phyloP scores from a whole-genome alignment of 768 basidiomycete genomes.

The Gelatoporia subvermispora region DNA sequence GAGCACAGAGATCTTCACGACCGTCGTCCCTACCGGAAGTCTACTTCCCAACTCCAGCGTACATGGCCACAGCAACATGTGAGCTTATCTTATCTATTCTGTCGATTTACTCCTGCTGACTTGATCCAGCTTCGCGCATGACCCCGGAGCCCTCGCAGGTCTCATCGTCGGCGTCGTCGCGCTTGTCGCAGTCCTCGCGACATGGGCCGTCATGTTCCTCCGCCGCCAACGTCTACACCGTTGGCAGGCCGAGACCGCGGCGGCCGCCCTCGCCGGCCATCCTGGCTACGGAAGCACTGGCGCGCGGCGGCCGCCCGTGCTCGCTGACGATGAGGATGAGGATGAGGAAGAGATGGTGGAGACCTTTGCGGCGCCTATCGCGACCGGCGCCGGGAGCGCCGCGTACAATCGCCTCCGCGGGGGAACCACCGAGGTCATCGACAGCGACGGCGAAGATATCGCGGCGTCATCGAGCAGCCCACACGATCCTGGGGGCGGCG shows the following conservation, averaged over 20 bases:
- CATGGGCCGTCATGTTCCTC: constrained; percentile 14
- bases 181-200: constrained; percentile 13
- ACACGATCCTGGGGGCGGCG: constrained; percentile 6
- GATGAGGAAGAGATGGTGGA: constrained; percentile 1
- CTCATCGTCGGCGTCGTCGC: constrained; percentile 17
- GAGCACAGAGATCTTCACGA: constrained; percentile 1
- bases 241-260: constrained; percentile 14
- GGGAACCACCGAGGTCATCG: constrained; percentile 6
- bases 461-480: constrained; percentile 6
- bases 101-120: neutral
- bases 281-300: neutral
- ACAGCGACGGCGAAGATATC: neutral
- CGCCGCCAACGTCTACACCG: constrained; percentile 16
- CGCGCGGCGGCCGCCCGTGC: constrained; percentile 2
- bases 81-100: neutral
- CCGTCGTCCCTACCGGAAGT: constrained; percentile 17
- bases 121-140: constrained; percentile 14
- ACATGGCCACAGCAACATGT: constrained; percentile 10
- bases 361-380: constrained; percentile 5
- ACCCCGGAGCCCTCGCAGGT: constrained; percentile 20
- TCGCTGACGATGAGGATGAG: constrained; percentile 13
- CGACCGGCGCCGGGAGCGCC: neutral
- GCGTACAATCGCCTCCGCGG: constrained; percentile 12
- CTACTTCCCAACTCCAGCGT: constrained; percentile 12
- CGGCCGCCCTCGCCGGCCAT: constrained; percentile 7